Evolutionary conservation across 1,139 yeast genomes (phyloP).

Genomic region (Magnusiomyces suaveolens): DNA sequence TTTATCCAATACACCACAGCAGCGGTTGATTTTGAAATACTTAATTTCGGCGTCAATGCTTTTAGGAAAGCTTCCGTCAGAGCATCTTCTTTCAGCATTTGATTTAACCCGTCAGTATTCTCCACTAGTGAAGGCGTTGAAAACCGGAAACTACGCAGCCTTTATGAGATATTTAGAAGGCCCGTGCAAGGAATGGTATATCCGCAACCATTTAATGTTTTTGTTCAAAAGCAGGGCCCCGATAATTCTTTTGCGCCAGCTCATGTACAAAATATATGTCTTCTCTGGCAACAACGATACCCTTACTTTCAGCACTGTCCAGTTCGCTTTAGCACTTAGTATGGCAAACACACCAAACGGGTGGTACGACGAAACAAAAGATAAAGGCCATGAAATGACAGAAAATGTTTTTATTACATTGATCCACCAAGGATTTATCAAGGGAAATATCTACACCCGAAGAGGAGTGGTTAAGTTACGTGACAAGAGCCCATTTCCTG

Average conservation of each 20-base stretch:
- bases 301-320: conserved; percentile 3
- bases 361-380: conserved; percentile 13
- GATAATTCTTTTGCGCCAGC: conserved; percentile 26
- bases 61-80: conserved; percentile 31
- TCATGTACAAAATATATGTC: conserved; percentile 17
- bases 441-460: conserved; percentile 30
- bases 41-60: conserved; percentile 44
- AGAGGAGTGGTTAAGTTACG: conserved; percentile 22
- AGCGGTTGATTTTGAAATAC: conserved; percentile 39
- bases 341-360: conserved; percentile 4
- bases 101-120: conserved; percentile 22
- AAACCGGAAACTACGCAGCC: conserved; percentile 23
- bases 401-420: conserved; percentile 32
- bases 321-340: conserved; percentile 11
- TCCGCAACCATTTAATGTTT: conserved; percentile 24
- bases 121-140: conserved; percentile 26
- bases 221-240: conserved; percentile 24
- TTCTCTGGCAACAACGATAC: conserved; percentile 1
- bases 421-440: conserved; percentile 31
- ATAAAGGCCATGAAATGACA: conserved; percentile 21
- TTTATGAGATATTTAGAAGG: conserved; percentile 23
- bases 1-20: conserved; percentile 31
- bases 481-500: conserved; percentile 23
- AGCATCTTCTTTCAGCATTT: conserved; percentile 20
- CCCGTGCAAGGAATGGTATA: conserved; percentile 21